Percentiles rank a stretch among this genome's conserved stretches.
These are phyloP conservation scores for Candida taoyuanica DNA, from an alignment of 805 yeast genomes.

Conservation along the genomic window DNA sequence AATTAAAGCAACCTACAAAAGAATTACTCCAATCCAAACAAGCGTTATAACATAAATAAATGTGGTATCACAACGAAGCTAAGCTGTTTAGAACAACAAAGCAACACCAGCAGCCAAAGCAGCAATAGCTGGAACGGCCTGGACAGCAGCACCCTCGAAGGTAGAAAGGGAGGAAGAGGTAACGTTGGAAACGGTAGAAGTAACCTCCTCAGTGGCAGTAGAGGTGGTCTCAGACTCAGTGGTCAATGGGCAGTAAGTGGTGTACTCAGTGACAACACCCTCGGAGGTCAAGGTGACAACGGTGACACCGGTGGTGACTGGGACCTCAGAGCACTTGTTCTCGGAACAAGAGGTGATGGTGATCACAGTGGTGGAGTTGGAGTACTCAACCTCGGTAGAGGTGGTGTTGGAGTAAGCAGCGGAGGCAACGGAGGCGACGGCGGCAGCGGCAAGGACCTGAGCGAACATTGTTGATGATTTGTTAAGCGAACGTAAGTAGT, in stretches of 20 bases:
- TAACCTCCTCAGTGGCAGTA: constrained; percentile 10
- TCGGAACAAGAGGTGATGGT: constrained; percentile 30
- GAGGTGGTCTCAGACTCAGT: constrained; percentile 7
- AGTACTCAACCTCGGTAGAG: constrained; percentile 26
- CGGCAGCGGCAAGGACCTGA: constrained; percentile 27
- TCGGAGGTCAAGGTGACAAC: constrained; percentile 23
- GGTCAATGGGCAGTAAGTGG: constrained; percentile 24
- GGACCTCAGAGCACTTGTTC: constrained; percentile 20
- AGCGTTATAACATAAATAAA: constrained; percentile 16
- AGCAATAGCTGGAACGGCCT: constrained; percentile 43
- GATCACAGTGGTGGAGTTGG: constrained; percentile 27
- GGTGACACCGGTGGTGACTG: constrained; percentile 27
- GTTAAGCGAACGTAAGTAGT: constrained; percentile 28
- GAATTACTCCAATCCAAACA: constrained; percentile 11
- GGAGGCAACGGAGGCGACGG: constrained; percentile 26
- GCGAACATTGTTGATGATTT: constrained; percentile 30
- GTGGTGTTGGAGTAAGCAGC: constrained; percentile 26
- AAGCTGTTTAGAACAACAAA: constrained; percentile 37
- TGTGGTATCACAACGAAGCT: constrained; percentile 12
- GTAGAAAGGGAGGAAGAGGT: constrained; percentile 27
- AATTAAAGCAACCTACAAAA: background rate
- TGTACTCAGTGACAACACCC: constrained; percentile 24
- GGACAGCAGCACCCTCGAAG: constrained; percentile 41
- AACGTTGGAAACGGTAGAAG: constrained; percentile 17
- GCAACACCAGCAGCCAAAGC: constrained; percentile 48